A percentile compares a stretch with the other conserved stretches of the same genome.
These are phyloP conservation scores for Nepenthes gracilis DNA, from an alignment of 148 eudicot genomes.

Conservation along the genomic window DNA sequence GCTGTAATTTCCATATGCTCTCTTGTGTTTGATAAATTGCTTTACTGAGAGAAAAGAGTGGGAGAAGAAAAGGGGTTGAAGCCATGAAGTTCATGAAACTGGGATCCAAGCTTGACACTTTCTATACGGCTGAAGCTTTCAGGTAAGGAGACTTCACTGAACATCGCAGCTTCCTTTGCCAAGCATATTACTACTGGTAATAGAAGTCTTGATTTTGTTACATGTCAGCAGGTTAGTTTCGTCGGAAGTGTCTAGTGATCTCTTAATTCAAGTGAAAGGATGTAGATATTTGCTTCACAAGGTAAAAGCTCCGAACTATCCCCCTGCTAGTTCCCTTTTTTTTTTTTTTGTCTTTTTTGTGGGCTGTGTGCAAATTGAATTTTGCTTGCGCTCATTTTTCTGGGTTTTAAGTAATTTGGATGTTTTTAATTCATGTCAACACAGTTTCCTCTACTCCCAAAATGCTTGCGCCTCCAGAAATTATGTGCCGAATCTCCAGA, in stretches of 20 bases:
- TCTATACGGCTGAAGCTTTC: conserved; percentile 63
- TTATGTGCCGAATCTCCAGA: conserved; percentile 58
- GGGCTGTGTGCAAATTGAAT: not conserved
- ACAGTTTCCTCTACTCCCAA: conserved; percentile 89
- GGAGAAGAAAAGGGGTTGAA: not conserved
- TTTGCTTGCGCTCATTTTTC: not conserved
- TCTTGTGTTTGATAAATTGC: conserved; percentile 9
- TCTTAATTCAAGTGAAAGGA: conserved; percentile 69
- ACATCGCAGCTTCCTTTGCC: not conserved
- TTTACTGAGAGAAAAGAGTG: not conserved
- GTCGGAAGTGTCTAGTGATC: conserved; percentile 86
- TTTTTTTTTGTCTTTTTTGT: not conserved
- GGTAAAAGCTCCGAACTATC: conserved; percentile 23
- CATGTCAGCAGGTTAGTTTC: conserved; percentile 59
- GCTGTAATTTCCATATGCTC: not conserved
- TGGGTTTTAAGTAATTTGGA: not conserved
- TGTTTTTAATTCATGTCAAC: conserved; percentile 9
- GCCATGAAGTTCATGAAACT: conserved; percentile 98
- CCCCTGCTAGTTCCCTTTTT: not conserved
- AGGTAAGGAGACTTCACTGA: conserved; percentile 30
- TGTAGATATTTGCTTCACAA: conserved; percentile 84
- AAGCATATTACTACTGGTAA: not conserved
- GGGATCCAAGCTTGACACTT: conserved; percentile 86
- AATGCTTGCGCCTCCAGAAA: conserved; percentile 57
- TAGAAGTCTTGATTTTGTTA: not conserved